Percentiles rank a stretch among this genome's conserved stretches.
Evolutionary conservation across 371 early-diverging fungal genomes (phyloP).

Genomic region (Saksenaea vasiformis): DNA sequence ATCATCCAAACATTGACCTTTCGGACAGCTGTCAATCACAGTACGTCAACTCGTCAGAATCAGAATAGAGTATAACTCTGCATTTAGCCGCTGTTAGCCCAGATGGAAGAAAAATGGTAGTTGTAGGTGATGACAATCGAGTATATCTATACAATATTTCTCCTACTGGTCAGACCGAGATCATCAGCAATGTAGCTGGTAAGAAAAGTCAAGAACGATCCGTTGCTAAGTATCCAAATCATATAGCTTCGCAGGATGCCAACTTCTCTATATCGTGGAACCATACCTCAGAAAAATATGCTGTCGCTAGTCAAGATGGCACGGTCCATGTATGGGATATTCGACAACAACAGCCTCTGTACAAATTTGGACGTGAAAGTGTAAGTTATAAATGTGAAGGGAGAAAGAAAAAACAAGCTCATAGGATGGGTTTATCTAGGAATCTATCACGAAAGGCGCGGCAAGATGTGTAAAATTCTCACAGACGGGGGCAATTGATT

Average conservation of each 20-base stretch:
- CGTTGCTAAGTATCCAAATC: constrained; percentile 13
- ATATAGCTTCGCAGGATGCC: constrained; percentile 31
- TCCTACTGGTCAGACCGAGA: neutral
- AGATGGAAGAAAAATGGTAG: constrained; percentile 75
- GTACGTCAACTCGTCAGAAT: constrained; percentile 28
- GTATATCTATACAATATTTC: constrained; percentile 63
- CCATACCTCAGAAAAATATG: constrained; percentile 69
- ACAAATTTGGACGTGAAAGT: constrained; percentile 49
- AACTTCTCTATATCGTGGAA: constrained; percentile 73
- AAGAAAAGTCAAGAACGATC: constrained; percentile 14
- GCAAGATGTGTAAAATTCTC: constrained; percentile 86
- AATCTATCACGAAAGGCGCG: constrained; percentile 77
- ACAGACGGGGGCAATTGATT: constrained; percentile 77
- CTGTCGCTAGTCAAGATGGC: constrained; percentile 90
- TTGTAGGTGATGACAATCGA: constrained; percentile 83
- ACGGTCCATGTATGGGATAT: constrained; percentile 77
- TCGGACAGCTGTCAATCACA: constrained; percentile 84
- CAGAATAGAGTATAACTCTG: neutral
- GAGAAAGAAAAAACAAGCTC: neutral
- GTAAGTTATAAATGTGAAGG: constrained; percentile 12
- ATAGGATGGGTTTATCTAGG: constrained; percentile 14
- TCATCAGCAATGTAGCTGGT: constrained; percentile 45
- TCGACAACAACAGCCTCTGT: constrained; percentile 35
- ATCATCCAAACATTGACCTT: constrained; percentile 71
- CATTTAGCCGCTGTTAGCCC: constrained; percentile 72